Evolutionary conservation across 768 basidiomycete genomes (phyloP), one percentile per base, ranked within the genome.

Genomic region (Macrocybe gigantea): DNA sequence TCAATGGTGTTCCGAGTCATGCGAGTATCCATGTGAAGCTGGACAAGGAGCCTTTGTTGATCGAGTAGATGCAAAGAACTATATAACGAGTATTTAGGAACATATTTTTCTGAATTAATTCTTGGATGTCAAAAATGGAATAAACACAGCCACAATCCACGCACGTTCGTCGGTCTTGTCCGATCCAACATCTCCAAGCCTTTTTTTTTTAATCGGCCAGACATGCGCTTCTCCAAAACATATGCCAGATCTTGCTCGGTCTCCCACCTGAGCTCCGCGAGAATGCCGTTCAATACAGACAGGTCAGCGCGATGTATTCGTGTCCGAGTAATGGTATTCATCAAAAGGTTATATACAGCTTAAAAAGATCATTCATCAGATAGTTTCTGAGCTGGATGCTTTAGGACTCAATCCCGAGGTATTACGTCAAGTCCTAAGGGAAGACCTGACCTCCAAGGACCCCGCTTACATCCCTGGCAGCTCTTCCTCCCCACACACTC

Each of bases 311-410:
- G 2, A 22, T 22, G 22, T 22, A 22, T 22, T 22, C 22, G 22
- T 22, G 22, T 4, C 22, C 22, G 22, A 22, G 2, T 4, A 22
- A 22, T 22, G 22, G 32, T 49, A 4, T 11, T 35, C 32, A 22
- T 42, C 44, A 45, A 49, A 14, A 30, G 29, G 37, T 41, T 13
- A 40, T 32, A 5, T 9, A 53, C 56, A 95, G 88, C 81, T 97
- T 48, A 96, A 97, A 68, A 92, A 88, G 56, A 69, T 94, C 31
- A 93, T 97, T 55, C 88, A 89, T 53, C 76, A 83, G 59, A 79
- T 93, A 34, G 89, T 88, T 1, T 64, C 68, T 7, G 93, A 97
- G 64, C 80, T 97, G 12, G 72, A 78, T 3, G 74, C 78, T 2
- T 68, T 92, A 15, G 93, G 89, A 0, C 66, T 83, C 5, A 68